Base-by-base conservation (phyloP, 2,329 filamentous ascomycete genomes). In the Xylaria arbuscula region DNA sequence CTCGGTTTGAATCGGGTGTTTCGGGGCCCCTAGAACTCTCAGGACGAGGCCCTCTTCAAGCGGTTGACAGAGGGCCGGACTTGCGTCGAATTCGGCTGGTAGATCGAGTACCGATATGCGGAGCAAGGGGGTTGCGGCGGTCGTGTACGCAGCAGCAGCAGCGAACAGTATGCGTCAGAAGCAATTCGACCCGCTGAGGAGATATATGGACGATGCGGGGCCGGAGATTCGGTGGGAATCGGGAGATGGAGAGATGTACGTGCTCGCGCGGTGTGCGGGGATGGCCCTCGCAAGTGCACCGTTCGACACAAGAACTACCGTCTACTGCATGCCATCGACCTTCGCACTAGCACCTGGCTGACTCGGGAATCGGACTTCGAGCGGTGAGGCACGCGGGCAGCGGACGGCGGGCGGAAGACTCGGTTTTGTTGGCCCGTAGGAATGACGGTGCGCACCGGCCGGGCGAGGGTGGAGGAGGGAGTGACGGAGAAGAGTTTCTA, bases 261-360 rank as follows among this genome's bases (percentile, higher is more conserved):
- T 81, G 79, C 62, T 68, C 77, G 74, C 83, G 79, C 83, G 83
- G 84, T 83, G 83, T 86, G 85, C 85, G 86, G 86, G 85, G 83
- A 84, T 76, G 80, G 85, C 84, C 85, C 85, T 84, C 84, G 83
- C 85, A 83, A 85, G 84, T 85, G 85, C 83, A 84, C 85, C 84
- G 83, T 83, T 28, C 81, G 79, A 81, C 80, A 81, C 80, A 77
- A 74, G 74, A 79, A 73, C 83, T 88, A 88, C 79, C 83, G 82
- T 80, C 84, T 84, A 81, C 84, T 81, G 79, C 83, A 81, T 84
- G 83, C 84, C 87, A 89, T 89, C 86, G 84, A 83, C 85, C 74
- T 77, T 77, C 64, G 59, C 57, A 68, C 22, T 32, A 36, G 38
- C 58, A 48, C 45, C 22, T 45, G 55, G 67, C 51, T 70, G 60